Base-by-base conservation (phyloP, 257 asterid species). In the Nicotiana sylvestris region DNA sequence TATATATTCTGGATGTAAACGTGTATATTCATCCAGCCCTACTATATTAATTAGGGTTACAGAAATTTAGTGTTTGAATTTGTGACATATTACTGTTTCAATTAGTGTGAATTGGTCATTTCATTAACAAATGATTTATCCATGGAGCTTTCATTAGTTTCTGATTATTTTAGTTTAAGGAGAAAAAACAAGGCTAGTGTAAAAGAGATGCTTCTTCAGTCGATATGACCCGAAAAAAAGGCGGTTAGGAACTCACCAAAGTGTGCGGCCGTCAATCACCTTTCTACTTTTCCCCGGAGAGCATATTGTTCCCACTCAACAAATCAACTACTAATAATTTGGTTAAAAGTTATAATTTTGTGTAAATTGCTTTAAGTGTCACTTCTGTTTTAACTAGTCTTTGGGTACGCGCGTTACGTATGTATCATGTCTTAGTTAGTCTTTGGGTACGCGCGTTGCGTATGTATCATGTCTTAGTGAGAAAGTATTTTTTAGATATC, bases 251-350 rank as follows among this genome's bases (percentile, higher is more conserved):
- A 58, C 65, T 58, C 6, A 11, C 16, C 35, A 64, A 65, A 30
- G 78, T 64, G 68, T 70, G 79, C 43, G 29, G 80, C 80, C 64
- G 80, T 76, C 62, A 51, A 76, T 76, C 17, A 51, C 64, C 80
- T 76, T 76, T 76, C 64, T 13, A 21, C 15, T 67, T 76, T 76
- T 49, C 9, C 0, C 2, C 46, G 9, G 27, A 13, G 80, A 51
- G 2, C 43, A 51, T 74, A 51, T 74, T 49, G 27, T 57, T 57
- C 64, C 64, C 64, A 69, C 49, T 11, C 18, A 33, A 8, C n/a
- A 1, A 0, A 25, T 49, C 69, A 53, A 53, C 57, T 53, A 43
- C 49, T 43, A 39, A 39, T 39, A 6, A 39, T 43, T 43, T 43
- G 49, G 49, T 43, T 43, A 7, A 43, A 43, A 43, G 11, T 43